phyloP scores from a whole-genome alignment of 148 eudicot species.

The Chenopodium berlandieri region DNA sequence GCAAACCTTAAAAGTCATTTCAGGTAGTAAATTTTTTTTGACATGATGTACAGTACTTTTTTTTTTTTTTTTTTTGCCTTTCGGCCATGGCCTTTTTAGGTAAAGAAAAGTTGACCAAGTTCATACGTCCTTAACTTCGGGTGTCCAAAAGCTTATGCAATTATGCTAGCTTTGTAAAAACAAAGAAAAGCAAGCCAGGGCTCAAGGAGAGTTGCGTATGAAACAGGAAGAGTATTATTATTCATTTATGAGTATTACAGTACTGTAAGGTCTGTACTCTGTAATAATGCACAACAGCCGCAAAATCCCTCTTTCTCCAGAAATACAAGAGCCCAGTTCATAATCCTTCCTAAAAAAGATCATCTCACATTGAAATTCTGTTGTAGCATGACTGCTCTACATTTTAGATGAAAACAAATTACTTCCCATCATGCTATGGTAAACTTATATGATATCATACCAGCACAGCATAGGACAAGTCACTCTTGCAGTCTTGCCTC shows the following conservation, averaged over 20 bases:
- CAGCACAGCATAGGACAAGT: neutral
- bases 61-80: too few species aligned
- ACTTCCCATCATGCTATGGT: neutral
- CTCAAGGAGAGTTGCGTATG: neutral
- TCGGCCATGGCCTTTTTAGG: neutral
- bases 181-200: neutral
- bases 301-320: neutral
- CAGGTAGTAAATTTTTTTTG: neutral
- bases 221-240: neutral
- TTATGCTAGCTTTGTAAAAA: neutral
- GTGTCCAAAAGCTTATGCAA: neutral
- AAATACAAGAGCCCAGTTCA: neutral
- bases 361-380: neutral
- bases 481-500: neutral
- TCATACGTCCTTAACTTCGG: neutral
- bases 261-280: too few species aligned
- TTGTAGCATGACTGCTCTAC: neutral
- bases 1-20: constrained; percentile 1
- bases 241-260: neutral
- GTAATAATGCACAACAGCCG: neutral
- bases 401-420: neutral
- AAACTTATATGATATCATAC: neutral
- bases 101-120: neutral
- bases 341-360: too few species aligned
- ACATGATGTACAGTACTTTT: neutral